Evolutionary conservation across 345 rosid species (phyloP).

Genomic region (Corchorus olitorius): DNA sequence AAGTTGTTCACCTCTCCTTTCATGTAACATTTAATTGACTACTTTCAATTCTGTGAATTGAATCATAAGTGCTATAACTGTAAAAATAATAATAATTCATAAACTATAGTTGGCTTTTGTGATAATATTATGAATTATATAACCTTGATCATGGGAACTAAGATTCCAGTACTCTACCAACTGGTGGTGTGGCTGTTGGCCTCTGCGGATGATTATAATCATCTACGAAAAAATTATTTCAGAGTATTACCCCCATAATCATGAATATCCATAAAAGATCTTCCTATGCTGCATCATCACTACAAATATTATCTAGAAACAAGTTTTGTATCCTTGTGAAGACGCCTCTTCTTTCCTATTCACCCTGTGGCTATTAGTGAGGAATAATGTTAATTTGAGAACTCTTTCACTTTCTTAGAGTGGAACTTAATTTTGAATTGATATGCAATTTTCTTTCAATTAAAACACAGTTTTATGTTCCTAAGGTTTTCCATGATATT

Average conservation of each 20-base stretch:
- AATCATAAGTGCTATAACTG: too few species aligned
- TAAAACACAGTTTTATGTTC: background rate
- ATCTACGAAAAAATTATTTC: background rate
- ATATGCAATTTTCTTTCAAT: constrained; percentile 7
- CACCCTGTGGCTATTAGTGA: background rate
- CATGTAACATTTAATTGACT: too few species aligned
- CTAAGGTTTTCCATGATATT: background rate
- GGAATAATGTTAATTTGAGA: background rate
- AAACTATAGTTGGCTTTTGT: background rate
- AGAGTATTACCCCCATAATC: background rate
- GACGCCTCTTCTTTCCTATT: background rate
- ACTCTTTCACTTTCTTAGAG: background rate
- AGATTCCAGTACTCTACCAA: too few species aligned
- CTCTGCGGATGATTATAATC: background rate
- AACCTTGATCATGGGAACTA: too few species aligned
- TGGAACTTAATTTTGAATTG: background rate
- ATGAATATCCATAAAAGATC: background rate
- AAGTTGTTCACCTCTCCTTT: too few species aligned
- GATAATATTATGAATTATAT: background rate
- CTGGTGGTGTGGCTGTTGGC: too few species aligned
- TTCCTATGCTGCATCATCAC: background rate
- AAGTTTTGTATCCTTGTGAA: background rate
- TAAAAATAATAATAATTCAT: too few species aligned
- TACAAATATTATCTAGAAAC: background rate
- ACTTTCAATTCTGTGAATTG: too few species aligned